These are phyloP conservation scores for Alloteropsis semialata DNA, from an alignment of 176 grass and related monocot species.

Conservation along the genomic window DNA sequence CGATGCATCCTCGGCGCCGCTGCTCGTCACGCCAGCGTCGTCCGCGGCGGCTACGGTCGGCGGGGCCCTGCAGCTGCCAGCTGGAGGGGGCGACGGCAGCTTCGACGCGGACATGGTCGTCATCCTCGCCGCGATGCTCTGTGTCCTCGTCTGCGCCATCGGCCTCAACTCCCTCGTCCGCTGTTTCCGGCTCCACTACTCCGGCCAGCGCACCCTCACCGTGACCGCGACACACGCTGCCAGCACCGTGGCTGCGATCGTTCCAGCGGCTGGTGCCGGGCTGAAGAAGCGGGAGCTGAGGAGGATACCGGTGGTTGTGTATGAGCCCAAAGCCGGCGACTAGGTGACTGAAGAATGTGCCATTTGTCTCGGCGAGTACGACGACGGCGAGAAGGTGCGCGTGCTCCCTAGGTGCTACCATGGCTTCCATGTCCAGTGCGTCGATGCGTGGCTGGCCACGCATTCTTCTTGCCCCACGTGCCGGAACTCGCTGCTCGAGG, in stretches of 20 bases:
- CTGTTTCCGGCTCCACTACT: conserved; percentile 35
- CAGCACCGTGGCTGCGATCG: background rate
- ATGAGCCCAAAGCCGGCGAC: conserved; percentile 12
- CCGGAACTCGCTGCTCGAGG: conserved; percentile 44
- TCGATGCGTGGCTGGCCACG: conserved; percentile 63
- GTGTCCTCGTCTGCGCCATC: conserved; percentile 57
- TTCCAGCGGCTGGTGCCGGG: background rate
- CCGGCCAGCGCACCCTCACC: conserved; percentile 16
- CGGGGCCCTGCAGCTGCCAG: background rate
- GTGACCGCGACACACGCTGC: too few relatives aligned
- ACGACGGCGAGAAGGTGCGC: conserved; percentile 65
- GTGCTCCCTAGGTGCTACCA: conserved; percentile 75
- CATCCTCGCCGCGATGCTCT: conserved; percentile 73
- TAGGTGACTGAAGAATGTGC: conserved; percentile 44
- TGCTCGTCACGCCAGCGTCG: conserved; percentile 27
- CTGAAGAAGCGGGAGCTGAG: conserved; percentile 50
- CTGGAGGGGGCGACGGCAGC: background rate
- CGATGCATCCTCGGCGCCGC: background rate
- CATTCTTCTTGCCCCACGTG: conserved; percentile 77
- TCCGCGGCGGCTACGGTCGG: background rate
- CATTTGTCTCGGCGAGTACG: conserved; percentile 80
- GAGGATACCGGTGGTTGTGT: conserved; percentile 67
- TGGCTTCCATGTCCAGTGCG: conserved; percentile 67
- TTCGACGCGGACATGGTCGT: conserved; percentile 68
- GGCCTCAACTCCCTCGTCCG: conserved; percentile 62